A percentile compares a stretch with the other conserved stretches of the same genome.
Evolutionary conservation across 108 stramenopile species (phyloP).

Genomic region (Parietichytrium sp.): DNA sequence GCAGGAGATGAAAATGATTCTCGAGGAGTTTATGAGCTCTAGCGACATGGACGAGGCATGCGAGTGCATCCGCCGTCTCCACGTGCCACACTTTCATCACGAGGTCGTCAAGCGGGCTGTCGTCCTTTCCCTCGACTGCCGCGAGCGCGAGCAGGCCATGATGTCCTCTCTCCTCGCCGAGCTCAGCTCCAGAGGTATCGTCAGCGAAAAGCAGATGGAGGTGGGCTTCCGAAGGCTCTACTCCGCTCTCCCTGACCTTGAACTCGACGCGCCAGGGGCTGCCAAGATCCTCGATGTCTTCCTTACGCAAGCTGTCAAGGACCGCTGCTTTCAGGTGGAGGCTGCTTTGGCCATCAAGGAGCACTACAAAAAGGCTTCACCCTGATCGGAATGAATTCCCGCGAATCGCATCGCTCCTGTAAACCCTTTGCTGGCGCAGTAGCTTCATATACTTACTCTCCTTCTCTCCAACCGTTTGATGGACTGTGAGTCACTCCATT

Average conservation of each 20-base stretch:
- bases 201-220: conserved; percentile 50
- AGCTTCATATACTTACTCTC: no score
- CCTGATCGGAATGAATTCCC: no score
- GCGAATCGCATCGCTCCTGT: no score
- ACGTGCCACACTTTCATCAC: conserved; percentile 83
- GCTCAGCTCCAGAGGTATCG: conserved; percentile 44
- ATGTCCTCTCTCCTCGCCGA: conserved; percentile 47
- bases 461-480: no score
- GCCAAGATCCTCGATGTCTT: conserved; percentile 18
- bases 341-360: background rate
- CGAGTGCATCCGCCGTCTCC: conserved; percentile 80
- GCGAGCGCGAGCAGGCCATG: conserved; percentile 65
- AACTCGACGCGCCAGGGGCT: conserved; percentile 40
- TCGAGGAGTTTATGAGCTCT: conserved; percentile 82
- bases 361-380: no score
- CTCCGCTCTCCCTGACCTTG: conserved; percentile 9
- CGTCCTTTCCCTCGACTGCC: conserved; percentile 76
- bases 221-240: conserved; percentile 39
- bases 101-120: conserved; percentile 95
- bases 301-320: conserved; percentile 1
- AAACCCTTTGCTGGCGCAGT: no score
- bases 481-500: no score
- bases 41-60: conserved; percentile 88
- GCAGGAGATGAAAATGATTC: conserved; percentile 80
- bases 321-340: conserved; percentile 12